phyloP scores from a whole-genome alignment of 1,284 basidiomycete species.

The Papiliotrema terrestris region DNA sequence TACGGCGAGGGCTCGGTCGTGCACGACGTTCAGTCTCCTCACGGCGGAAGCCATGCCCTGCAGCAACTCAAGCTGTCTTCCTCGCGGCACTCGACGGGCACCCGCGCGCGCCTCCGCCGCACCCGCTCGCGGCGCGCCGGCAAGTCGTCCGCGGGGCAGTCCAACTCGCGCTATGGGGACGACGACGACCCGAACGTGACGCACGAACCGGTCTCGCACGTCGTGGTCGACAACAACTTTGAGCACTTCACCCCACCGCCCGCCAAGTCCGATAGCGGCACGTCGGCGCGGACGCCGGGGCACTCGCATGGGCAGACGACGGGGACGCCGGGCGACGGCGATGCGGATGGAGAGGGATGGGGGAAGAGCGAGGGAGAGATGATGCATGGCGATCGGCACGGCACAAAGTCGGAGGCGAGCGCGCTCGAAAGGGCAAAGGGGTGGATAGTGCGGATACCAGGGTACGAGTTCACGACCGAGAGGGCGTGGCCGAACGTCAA shows the following conservation, averaged over 20 bases:
- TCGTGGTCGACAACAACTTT: conserved; percentile 44
- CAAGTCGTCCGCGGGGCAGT: conserved; percentile 7
- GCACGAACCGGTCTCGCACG: conserved; percentile 26
- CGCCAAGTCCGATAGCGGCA: conserved; percentile 36
- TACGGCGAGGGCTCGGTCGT: conserved; percentile 15
- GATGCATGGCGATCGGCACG: conserved; percentile 6
- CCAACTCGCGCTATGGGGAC: conserved; percentile 24
- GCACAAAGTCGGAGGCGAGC: conserved; percentile 7
- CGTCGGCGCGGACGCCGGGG: conserved; percentile 20
- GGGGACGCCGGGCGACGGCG: neutral
- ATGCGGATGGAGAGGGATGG: neutral
- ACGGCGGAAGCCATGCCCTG: conserved; percentile 11
- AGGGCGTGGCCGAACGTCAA: conserved; percentile 32
- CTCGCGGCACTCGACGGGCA: conserved; percentile 3
- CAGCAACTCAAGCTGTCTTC: conserved; percentile 24
- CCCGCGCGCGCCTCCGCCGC: conserved; percentile 1
- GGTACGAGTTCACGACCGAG: conserved; percentile 27
- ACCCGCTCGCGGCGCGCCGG: neutral
- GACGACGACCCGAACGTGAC: conserved; percentile 23
- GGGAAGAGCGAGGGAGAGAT: conserved; percentile 9
- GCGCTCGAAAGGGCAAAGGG: conserved; percentile 10
- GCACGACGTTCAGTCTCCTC: neutral
- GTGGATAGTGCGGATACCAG: conserved; percentile 20
- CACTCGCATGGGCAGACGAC: conserved; percentile 1
- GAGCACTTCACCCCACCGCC: conserved; percentile 32